phyloP scores from a whole-genome alignment of 2,329 filamentous ascomycete genomes.

The Botryotinia calthae region DNA sequence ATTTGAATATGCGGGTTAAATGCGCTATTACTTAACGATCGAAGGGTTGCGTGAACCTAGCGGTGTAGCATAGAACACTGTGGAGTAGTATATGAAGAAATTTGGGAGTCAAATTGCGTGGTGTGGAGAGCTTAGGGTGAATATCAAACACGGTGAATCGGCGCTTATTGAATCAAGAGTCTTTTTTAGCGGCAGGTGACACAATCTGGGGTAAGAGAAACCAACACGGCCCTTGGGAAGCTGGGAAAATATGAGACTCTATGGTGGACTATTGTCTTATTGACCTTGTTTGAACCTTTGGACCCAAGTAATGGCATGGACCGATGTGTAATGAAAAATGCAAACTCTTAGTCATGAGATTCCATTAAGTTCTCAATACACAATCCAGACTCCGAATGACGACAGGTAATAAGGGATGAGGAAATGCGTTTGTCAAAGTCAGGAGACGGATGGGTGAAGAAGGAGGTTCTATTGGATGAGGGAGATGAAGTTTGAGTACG shows the following conservation, averaged over 20 bases:
- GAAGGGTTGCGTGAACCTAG: constrained; percentile 2
- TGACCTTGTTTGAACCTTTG: background rate
- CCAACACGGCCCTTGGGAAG: constrained; percentile 17
- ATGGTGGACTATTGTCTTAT: constrained; percentile 4
- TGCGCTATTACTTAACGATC: constrained; percentile 14
- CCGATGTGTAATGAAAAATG: constrained; percentile 33
- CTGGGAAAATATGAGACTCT: constrained; percentile 6
- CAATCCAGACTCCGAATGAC: constrained; percentile 9
- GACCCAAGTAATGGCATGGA: constrained; percentile 11
- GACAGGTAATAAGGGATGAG: background rate
- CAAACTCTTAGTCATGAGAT: constrained; percentile 35
- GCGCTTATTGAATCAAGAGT: constrained; percentile 8
- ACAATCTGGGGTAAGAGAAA: constrained; percentile 31
- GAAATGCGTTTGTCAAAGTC: constrained; percentile 26
- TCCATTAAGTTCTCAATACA: constrained; percentile 16
- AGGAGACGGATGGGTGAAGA: constrained; percentile 1
- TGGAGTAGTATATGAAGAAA: constrained; percentile 11
- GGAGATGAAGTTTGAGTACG: background rate
- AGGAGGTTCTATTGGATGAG: constrained; percentile 8
- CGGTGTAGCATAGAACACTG: constrained; percentile 13
- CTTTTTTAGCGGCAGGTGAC: constrained; percentile 28
- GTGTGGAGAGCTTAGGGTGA: constrained; percentile 12
- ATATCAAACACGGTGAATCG: constrained; percentile 14
- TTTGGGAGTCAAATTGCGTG: constrained; percentile 20
- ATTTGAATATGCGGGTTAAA: constrained; percentile 23